These are phyloP conservation scores for Atractiella rhizophila DNA, from an alignment of 768 basidiomycete species.

Conservation along the genomic window DNA sequence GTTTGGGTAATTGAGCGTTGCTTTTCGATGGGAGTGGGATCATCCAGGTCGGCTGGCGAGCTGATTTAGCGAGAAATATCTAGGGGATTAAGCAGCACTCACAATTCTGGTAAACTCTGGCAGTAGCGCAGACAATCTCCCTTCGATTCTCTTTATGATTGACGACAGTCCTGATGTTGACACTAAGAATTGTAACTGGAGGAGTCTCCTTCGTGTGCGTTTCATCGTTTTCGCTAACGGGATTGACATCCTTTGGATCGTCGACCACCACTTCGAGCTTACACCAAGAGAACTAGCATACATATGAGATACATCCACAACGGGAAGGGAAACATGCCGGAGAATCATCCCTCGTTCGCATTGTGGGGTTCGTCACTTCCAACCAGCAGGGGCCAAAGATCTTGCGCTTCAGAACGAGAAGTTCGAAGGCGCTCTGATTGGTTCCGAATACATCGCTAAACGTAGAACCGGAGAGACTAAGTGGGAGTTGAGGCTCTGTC, in stretches of 20 bases:
- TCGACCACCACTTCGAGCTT: slow-evolving; percentile 63
- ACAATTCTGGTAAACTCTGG: slow-evolving; percentile 58
- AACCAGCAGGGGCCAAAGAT: slow-evolving; percentile 99
- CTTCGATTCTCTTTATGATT: slow-evolving; percentile 82
- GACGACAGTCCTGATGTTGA: slow-evolving; percentile 66
- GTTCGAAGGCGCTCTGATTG: slow-evolving; percentile 73
- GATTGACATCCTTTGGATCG: slow-evolving; percentile 69
- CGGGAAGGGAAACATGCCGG: too few species aligned
- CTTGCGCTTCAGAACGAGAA: slow-evolving; percentile 77
- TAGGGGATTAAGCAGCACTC: slow-evolving; percentile 10
- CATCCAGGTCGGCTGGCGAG: slow-evolving; percentile 53
- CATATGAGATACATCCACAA: neutral
- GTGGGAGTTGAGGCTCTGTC: slow-evolving; percentile 27
- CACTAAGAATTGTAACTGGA: slow-evolving; percentile 67
- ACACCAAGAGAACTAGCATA: slow-evolving; percentile 70
- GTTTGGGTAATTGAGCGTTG: slow-evolving; percentile 62
- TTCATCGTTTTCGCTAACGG: slow-evolving; percentile 45
- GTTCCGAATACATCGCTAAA: slow-evolving; percentile 75
- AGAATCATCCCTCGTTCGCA: slow-evolving; percentile 47
- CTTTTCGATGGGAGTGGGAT: slow-evolving; percentile 67
- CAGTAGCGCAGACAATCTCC: slow-evolving; percentile 69
- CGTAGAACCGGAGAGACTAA: slow-evolving; percentile 48
- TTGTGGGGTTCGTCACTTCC: slow-evolving; percentile 44
- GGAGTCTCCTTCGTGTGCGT: slow-evolving; percentile 53
- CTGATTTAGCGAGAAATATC: neutral